phyloP scores from a whole-genome alignment of 2,329 filamentous ascomycete genomes.

The Alternaria gaisen region DNA sequence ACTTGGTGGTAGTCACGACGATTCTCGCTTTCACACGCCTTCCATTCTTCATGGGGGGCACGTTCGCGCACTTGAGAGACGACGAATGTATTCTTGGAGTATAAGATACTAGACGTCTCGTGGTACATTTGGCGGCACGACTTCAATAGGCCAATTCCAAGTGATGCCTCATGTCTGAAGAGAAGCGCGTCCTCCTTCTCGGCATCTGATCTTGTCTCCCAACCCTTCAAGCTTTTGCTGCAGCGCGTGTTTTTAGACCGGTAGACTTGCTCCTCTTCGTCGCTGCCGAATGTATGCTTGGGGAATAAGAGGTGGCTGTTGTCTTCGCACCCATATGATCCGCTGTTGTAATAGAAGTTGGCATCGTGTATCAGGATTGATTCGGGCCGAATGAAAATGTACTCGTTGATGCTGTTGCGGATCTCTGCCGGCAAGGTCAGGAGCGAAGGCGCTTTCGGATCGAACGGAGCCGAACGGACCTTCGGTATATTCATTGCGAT shows the following conservation, averaged over 20 bases:
- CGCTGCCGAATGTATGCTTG: neutral
- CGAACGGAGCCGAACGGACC: neutral
- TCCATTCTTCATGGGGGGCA: no score
- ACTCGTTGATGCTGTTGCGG: neutral
- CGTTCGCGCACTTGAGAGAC: neutral
- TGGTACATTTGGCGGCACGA: conserved; percentile 5
- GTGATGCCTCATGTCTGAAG: neutral
- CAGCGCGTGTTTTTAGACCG: neutral
- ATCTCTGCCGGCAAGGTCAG: neutral
- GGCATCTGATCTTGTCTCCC: neutral
- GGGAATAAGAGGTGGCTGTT: rapidly evolving
- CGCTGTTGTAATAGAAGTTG: conserved; percentile 1
- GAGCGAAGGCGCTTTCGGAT: neutral
- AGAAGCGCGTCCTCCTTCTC: neutral
- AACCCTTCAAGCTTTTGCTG: neutral
- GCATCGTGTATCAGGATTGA: neutral
- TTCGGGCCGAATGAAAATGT: neutral
- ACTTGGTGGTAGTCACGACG: neutral
- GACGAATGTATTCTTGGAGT: neutral
- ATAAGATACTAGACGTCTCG: neutral
- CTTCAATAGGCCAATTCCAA: neutral
- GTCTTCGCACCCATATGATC: neutral
- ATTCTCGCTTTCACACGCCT: rapidly evolving
- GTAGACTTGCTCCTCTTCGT: neutral
- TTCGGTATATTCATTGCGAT: conserved; percentile 1